These are phyloP conservation scores for Leishmania lainsoni DNA, from an alignment of 208 protist genomes.

Conservation along the genomic window DNA sequence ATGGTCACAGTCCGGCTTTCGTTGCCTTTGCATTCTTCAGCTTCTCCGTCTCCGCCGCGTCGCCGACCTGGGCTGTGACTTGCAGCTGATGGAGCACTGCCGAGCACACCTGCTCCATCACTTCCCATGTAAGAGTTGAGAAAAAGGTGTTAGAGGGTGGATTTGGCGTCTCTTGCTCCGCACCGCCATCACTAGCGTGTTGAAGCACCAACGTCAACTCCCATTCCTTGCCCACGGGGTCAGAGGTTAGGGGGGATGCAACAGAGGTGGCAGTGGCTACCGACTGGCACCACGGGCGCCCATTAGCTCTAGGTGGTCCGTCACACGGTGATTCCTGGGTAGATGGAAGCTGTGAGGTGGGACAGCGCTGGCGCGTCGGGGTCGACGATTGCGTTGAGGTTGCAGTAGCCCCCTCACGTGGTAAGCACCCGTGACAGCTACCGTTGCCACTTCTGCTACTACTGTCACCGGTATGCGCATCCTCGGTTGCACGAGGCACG, in stretches of 20 bases:
- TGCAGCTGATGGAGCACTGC: slow-evolving; percentile 17
- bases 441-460: neutral
- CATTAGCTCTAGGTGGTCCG: neutral
- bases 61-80: neutral
- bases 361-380: neutral
- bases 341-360: neutral
- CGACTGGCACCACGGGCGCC: neutral
- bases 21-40: neutral
- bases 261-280: neutral
- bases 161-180: neutral
- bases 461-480: neutral
- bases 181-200: neutral
- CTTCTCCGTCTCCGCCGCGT: neutral
- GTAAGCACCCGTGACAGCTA: neutral
- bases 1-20: neutral
- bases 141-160: neutral
- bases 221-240: slow-evolving; percentile 32
- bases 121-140: slow-evolving; percentile 19
- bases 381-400: slow-evolving; percentile 2
- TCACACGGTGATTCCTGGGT: neutral
- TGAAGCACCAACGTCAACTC: slow-evolving; percentile 8
- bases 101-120: slow-evolving; percentile 31
- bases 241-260: neutral
- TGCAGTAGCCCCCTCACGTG: neutral
- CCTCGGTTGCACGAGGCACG: neutral